Evolutionary conservation across 163 green algal genomes (phyloP).

Genomic region (Chlorella variabilis): DNA sequence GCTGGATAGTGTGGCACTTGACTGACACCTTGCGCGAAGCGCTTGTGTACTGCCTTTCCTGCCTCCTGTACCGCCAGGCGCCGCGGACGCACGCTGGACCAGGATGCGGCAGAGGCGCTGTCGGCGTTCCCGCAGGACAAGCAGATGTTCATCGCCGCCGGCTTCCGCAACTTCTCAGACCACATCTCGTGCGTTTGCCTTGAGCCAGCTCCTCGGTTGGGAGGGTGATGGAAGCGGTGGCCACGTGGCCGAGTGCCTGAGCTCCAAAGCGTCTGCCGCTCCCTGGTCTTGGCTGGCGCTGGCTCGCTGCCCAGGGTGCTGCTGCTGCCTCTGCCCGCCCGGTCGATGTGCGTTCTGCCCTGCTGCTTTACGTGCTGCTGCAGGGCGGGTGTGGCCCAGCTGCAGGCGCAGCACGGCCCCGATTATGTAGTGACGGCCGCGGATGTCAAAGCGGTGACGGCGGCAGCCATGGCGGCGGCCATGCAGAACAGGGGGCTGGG

Average conservation of each 20-base stretch:
- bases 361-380: neutral
- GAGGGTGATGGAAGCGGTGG: neutral
- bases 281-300: no score
- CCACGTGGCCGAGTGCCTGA: no score
- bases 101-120: slow-evolving; percentile 19
- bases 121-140: slow-evolving; percentile 8
- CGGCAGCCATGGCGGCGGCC: neutral
- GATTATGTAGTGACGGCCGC: slow-evolving; percentile 9
- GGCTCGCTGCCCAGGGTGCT: no score
- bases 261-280: no score
- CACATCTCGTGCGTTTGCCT: slow-evolving; percentile 9
- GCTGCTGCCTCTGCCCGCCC: no score
- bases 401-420: neutral
- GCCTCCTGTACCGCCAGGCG: no score
- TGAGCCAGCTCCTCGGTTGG: neutral
- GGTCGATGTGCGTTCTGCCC: no score
- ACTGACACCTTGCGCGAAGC: no score
- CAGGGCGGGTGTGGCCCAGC: neutral
- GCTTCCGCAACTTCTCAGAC: slow-evolving; percentile 25
- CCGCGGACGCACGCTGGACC: slow-evolving; percentile 13
- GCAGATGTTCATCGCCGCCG: neutral
- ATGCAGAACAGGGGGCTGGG: no score
- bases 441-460: slow-evolving; percentile 7
- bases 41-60: no score
- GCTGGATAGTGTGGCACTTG: no score